phyloP scores from a whole-genome alignment of 306 rosid species.

The Dryas octopetala region DNA sequence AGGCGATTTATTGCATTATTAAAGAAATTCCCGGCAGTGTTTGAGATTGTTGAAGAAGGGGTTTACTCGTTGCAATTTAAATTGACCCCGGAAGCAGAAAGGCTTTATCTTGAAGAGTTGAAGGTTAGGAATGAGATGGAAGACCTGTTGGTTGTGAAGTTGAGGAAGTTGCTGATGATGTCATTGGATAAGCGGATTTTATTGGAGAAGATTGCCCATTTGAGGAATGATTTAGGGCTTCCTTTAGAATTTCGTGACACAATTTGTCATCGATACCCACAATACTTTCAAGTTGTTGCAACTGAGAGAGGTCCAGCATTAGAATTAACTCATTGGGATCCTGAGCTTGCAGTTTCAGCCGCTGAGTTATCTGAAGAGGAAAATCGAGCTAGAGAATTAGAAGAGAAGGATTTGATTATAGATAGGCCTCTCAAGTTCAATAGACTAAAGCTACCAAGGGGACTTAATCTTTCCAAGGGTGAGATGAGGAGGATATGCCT shows the following conservation, averaged over 20 bases:
- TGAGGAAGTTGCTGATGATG: slow-evolving; percentile 90
- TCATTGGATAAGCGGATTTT: slow-evolving; percentile 66
- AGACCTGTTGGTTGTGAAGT: slow-evolving; percentile 61
- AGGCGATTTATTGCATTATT: slow-evolving; percentile 65
- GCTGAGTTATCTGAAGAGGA: slow-evolving; percentile 78
- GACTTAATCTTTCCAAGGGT: slow-evolving; percentile 74
- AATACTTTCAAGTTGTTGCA: slow-evolving; percentile 70
- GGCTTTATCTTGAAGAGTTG: slow-evolving; percentile 73
- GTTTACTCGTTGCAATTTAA: slow-evolving; percentile 63
- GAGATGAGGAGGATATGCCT: slow-evolving; percentile 69
- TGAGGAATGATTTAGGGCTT: slow-evolving; percentile 69
- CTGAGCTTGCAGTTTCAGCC: slow-evolving; percentile 85
- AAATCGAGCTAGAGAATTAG: slow-evolving; percentile 53
- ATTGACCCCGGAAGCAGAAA: slow-evolving; percentile 72
- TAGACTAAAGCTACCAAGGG: slow-evolving; percentile 70
- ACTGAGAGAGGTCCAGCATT: slow-evolving; percentile 77
- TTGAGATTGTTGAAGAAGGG: slow-evolving; percentile 74
- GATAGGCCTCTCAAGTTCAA: slow-evolving; percentile 77
- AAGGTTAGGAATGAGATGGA: slow-evolving; percentile 81
- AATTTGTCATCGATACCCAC: slow-evolving; percentile 74
- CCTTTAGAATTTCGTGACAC: slow-evolving; percentile 82
- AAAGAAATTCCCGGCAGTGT: slow-evolving; percentile 76
- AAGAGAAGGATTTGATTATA: slow-evolving; percentile 72
- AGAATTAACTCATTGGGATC: slow-evolving; percentile 91
- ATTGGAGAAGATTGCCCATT: slow-evolving; percentile 77